These are phyloP conservation scores for Dioszegia aurantiaca DNA, from an alignment of 768 basidiomycete species.

Conservation along the genomic window DNA sequence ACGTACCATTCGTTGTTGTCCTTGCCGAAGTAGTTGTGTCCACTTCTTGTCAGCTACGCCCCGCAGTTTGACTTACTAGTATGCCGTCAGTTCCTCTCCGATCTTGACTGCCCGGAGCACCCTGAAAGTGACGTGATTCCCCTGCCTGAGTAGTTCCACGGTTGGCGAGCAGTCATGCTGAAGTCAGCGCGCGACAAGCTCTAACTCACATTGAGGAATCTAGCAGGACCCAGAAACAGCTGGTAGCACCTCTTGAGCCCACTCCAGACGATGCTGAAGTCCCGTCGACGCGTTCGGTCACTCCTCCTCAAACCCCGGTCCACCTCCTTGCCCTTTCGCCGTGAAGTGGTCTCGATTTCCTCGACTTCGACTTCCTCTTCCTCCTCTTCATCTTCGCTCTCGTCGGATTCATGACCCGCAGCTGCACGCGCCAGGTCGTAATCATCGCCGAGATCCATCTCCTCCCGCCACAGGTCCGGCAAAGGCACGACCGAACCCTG, in stretches of 20 bases:
- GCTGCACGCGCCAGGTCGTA: constrained; percentile 4
- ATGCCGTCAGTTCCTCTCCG: constrained; percentile 50
- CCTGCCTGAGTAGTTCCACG: constrained; percentile 45
- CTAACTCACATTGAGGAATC: constrained; percentile 49
- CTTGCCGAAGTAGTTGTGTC: constrained; percentile 44
- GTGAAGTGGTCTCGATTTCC: not conserved
- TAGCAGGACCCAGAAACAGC: constrained; percentile 50
- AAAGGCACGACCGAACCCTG: constrained; percentile 46
- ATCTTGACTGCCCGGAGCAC: constrained; percentile 36
- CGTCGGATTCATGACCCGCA: constrained; percentile 20
- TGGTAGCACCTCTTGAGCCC: constrained; percentile 42
- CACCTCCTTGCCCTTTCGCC: constrained; percentile 9
- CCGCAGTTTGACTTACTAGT: constrained; percentile 38
- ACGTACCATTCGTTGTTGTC: constrained; percentile 45
- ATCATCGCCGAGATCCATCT: constrained; percentile 12
- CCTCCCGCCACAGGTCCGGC: constrained; percentile 41
- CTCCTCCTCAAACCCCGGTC: constrained; percentile 26
- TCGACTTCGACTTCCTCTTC: constrained; percentile 12
- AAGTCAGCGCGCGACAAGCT: constrained; percentile 3
- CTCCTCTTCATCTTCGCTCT: constrained; percentile 12
- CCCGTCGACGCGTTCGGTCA: constrained; percentile 41
- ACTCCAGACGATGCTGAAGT: constrained; percentile 50
- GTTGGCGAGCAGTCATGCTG: constrained; percentile 52
- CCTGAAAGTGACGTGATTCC: constrained; percentile 48
- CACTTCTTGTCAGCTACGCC: constrained; percentile 17